A percentile compares a stretch with the other conserved stretches of the same genome.
Conservation (phyloP, 495 filamentous ascomycete species). For the Aspergillus olivimuriae region DNA sequence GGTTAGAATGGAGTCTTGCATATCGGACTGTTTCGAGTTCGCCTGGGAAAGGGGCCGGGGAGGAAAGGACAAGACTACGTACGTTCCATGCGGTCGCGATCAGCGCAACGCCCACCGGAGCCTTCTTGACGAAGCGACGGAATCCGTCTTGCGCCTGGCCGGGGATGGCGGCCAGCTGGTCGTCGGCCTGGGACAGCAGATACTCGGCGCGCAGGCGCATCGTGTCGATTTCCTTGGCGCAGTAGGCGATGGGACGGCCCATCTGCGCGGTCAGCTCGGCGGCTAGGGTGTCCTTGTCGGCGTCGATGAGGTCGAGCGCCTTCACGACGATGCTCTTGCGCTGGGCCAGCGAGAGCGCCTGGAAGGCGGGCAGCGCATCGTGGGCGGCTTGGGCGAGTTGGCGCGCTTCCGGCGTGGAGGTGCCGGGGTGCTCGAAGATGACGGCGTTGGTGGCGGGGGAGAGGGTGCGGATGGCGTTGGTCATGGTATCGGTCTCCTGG, state of each 20-base stretch:
- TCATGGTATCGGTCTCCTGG: conserved; percentile 43
- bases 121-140: conserved; percentile 79
- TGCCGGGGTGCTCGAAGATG: conserved; percentile 71
- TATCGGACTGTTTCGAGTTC: not conserved
- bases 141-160: conserved; percentile 81
- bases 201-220: conserved; percentile 79
- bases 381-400: conserved; percentile 58
- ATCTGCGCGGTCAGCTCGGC: conserved; percentile 86
- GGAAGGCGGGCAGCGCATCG: conserved; percentile 65
- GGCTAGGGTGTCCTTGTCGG: conserved; percentile 69
- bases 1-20: not conserved
- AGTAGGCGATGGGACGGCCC: conserved; percentile 87
- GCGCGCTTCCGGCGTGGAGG: conserved; percentile 60
- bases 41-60: conserved; percentile 1
- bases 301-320: conserved; percentile 61
- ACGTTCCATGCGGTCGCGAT: conserved; percentile 95
- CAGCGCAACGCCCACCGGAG: conserved; percentile 76
- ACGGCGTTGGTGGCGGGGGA: conserved; percentile 80
- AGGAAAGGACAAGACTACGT: conserved; percentile 23
- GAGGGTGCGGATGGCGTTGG: conserved; percentile 81
- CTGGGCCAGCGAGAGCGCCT: conserved; percentile 54
- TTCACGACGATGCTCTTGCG: conserved; percentile 73
- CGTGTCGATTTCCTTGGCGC: conserved; percentile 74
- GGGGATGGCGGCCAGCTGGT: conserved; percentile 55
- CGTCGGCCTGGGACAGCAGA: conserved; percentile 70